phyloP scores from a whole-genome alignment of 2,329 filamentous ascomycete species.

The Emergomyces orientalis region DNA sequence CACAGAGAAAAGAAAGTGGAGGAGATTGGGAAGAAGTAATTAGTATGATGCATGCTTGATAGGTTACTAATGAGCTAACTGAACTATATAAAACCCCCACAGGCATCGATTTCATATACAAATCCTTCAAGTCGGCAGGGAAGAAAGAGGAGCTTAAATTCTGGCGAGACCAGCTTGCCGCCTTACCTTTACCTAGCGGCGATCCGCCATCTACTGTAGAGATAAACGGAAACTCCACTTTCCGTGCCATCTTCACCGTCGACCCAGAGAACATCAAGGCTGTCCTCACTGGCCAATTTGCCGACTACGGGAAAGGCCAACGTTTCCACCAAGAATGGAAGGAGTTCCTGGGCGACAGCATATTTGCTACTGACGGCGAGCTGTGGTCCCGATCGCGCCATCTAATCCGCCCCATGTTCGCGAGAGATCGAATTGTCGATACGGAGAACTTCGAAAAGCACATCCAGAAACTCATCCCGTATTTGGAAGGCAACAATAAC shows the following conservation, averaged over 20 bases:
- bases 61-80: neutral
- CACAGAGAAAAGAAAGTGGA: neutral
- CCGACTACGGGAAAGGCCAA: slow-evolving; percentile 72
- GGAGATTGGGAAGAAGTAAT: neutral
- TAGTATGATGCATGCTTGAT: too few species aligned
- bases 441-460: slow-evolving; percentile 75
- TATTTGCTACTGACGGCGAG: slow-evolving; percentile 71
- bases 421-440: slow-evolving; percentile 74
- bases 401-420: slow-evolving; percentile 78
- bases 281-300: slow-evolving; percentile 76
- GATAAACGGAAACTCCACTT: slow-evolving; percentile 27
- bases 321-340: slow-evolving; percentile 65
- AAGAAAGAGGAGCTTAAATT: slow-evolving; percentile 50
- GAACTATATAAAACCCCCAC: slow-evolving; percentile 11
- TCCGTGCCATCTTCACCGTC: slow-evolving; percentile 62
- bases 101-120: slow-evolving; percentile 58
- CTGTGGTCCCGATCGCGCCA: slow-evolving; percentile 76
- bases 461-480: slow-evolving; percentile 59
- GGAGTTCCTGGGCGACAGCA: slow-evolving; percentile 74
- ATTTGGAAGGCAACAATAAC: slow-evolving; percentile 47
- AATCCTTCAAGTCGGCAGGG: slow-evolving; percentile 46
- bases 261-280: slow-evolving; percentile 90
- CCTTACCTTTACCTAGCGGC: slow-evolving; percentile 23
- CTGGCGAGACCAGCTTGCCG: slow-evolving; percentile 49
- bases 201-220: slow-evolving; percentile 59